Evolutionary conservation across 148 eudicot species (phyloP), one percentile per base, ranked within the genome.

Genomic region (Rhododendron ovatum): DNA sequence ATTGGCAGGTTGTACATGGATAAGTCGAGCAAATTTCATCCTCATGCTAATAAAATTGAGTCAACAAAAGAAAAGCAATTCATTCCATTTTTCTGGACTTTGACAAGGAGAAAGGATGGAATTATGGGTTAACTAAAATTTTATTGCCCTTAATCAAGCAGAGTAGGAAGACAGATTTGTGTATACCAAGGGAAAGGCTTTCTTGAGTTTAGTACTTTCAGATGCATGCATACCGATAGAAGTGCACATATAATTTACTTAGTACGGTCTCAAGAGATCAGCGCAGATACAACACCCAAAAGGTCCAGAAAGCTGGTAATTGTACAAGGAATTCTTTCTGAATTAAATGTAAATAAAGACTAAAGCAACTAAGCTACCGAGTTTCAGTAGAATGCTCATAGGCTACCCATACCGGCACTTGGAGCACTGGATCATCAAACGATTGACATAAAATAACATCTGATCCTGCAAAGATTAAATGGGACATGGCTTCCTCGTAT

Each of bases 401-500:
- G 30, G n/a, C 30, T 20, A 45, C 55, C 83, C 93, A 50, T 92
- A 93, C 96, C 67, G 93, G 93, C 75, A 93, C 75, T 86, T 91
- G 96, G 55, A 90, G 92, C 84, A 92, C 85, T 18, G 92, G 89
- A 87, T 93, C 93, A 65, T 92, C 92, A 84, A 89, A 91, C 50
- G 93, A 86, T 65, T 91, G 90, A 89, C 96, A 92, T 82, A 93
- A 77, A 47, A 93, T 90, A 39, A 93, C 88, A 86, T 93, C 96
- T 67, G 88, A 92, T 86, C 94, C 96, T 35, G 93, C 93, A 86
- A 93, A 50, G 80, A 93, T 77, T 85, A 93, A 83, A 88, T 91
- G 96, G 13, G 88, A 85, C 61, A 91, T 84, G 85, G 87, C 90
- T 87, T 93, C 94, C 74, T 93, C 92, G 37, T 91, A 93, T 88